Percentiles rank a stretch among this genome's conserved stretches.
Conservation (phyloP, 352 stramenopile species). For the Globisporangium radiosum region DNA sequence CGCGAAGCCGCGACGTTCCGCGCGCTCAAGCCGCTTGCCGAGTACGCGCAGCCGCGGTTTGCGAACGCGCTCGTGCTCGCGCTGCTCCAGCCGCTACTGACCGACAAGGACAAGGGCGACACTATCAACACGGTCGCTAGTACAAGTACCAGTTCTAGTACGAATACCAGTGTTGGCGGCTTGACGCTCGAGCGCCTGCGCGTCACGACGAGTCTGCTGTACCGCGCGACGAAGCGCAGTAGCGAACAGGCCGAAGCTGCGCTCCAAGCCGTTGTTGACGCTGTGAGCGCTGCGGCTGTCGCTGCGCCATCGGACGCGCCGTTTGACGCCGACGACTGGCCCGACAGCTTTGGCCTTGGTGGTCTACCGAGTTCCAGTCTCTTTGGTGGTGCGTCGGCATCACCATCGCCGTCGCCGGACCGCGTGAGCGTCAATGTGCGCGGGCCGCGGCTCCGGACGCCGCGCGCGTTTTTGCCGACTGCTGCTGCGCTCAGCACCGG, state of each 20-base stretch:
- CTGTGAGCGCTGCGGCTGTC: slow-evolving; percentile 38
- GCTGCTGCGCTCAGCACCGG: not conserved
- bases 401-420: slow-evolving; percentile 13
- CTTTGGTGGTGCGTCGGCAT: no score
- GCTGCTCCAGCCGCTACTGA: slow-evolving; percentile 25
- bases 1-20: slow-evolving; percentile 59
- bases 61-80: slow-evolving; percentile 59
- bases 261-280: slow-evolving; percentile 62
- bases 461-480: slow-evolving; percentile 28
- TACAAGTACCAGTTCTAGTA: slow-evolving; percentile 1
- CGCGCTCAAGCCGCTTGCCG: slow-evolving; percentile 54
- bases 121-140: slow-evolving; percentile 9
- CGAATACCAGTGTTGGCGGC: slow-evolving; percentile 5
- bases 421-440: slow-evolving; percentile 29
- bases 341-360: slow-evolving; percentile 16
- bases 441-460: slow-evolving; percentile 34
- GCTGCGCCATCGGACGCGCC: slow-evolving; percentile 19
- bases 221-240: slow-evolving; percentile 63
- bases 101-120: slow-evolving; percentile 20
- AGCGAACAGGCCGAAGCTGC: slow-evolving; percentile 62
- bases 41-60: slow-evolving; percentile 65
- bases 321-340: slow-evolving; percentile 56
- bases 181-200: slow-evolving; percentile 53
- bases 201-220: slow-evolving; percentile 55
- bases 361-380: no score